Evolutionary conservation across 208 protist species (phyloP).

Genomic region (Wallacemonas rigidus): DNA sequence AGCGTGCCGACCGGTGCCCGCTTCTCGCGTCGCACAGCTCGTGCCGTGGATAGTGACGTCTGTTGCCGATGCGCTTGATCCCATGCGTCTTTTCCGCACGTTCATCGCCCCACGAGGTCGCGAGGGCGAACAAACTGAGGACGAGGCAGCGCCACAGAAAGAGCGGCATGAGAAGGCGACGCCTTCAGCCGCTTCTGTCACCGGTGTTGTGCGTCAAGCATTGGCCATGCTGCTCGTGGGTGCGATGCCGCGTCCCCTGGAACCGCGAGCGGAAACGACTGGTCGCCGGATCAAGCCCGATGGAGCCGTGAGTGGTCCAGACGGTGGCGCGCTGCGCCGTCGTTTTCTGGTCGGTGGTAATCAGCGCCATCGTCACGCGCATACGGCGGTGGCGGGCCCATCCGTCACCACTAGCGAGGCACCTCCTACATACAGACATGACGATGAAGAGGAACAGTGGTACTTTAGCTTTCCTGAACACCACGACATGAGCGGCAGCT

Average conservation of each 20-base stretch:
- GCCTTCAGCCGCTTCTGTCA: not conserved
- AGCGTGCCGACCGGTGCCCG: not conserved
- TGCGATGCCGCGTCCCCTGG: not conserved
- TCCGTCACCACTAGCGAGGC: no score
- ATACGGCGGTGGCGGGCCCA: no score
- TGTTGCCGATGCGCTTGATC: slow-evolving; percentile 2
- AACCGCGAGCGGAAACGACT: no score
- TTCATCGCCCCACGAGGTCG: not conserved
- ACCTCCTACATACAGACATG: not conserved
- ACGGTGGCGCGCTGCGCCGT: no score
- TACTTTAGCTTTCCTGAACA: slow-evolving; percentile 12
- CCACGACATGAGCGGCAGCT: not conserved
- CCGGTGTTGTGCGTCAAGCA: not conserved
- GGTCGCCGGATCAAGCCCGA: no score
- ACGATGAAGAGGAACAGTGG: not conserved
- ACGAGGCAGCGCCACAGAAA: no score
- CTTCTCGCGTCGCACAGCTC: not conserved
- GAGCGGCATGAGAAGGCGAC: no score
- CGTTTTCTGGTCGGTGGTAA: no score
- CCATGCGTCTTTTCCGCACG: not conserved
- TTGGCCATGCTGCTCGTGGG: slow-evolving; percentile 9
- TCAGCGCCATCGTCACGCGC: no score
- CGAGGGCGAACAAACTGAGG: no score
- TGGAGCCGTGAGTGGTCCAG: no score
- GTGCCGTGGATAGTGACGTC: not conserved